Evolutionary conservation across 73 alveolate species (phyloP), one percentile per base, ranked within the genome.

Genomic region (Paramecium primaurelia): DNA sequence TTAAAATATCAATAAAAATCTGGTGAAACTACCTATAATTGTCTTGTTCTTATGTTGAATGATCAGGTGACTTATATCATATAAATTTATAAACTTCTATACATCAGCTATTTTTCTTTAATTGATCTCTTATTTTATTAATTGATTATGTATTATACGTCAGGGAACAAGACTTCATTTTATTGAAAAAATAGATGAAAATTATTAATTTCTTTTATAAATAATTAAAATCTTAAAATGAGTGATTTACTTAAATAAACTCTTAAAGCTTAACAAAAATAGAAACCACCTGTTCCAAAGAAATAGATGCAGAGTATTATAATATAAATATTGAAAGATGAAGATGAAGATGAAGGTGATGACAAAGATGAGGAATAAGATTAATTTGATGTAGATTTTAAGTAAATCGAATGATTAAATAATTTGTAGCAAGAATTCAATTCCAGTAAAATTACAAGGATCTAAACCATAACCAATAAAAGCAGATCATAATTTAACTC

Each of bases 361-460:
- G 86, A 71, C 11, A 32, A 28, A 11, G 47, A 71, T 11, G 86
- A 71, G 37, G 60, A 73, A 73, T 73, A 37, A 71, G 87, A 73
- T 73, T 22, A 73, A 73, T 73, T 73, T 38, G 87, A 73, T 64
- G 84, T 64, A 25, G 84, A 64, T 34, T 64, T 64, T 14, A 64
- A 64, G 84, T 64, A 64, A 4, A 54, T 18, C 3, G 36, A 54
- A 18, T 64, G 87, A 73, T 73, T 16, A n/a, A 36, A 26, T 73
- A 73, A 73, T 34, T 34, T 14, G 4, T 73, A 73, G 49, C 12
- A 64, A 64, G 47, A 64, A 64, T 64, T 20, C 60, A 4, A 34
- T 40, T 20, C 91, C 91, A 20, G 91, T 80, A 3, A 80, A 47
- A 45, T 80, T 80, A 47, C 6, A 42, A 47, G 91, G 91, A 80